Evolutionary conservation across 345 rosid species (phyloP), one percentile per base, ranked within the genome.

Genomic region (Eucalyptus cloeziana): DNA sequence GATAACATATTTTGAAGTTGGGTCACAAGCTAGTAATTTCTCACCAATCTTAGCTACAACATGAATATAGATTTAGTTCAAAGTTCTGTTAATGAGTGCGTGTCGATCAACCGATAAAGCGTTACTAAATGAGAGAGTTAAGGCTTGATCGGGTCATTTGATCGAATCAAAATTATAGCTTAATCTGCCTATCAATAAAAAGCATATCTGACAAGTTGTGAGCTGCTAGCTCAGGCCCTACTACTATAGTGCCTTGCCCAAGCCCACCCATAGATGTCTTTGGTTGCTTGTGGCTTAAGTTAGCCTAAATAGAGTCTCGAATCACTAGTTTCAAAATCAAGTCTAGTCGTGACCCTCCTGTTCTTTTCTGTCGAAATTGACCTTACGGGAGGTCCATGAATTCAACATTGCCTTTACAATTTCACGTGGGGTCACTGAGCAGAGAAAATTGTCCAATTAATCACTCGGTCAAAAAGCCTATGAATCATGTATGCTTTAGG

Each of bases 61-160:
- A 33, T 19, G 45, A 71, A 71, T 6, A 71, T 69, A 37, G 7
- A 17, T 33, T 69, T 17, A 10, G 27, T 17, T 71, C 27, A 71
- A 5, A 33, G 13, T 9, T 37, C 27, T 71, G 11, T 5, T 71
- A 37, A 71, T 5, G 44, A 19, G 45, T 71, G 45, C 7, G 2
- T 5, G 45, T 71, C 4, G 12, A 71, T 43, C 13, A 71, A 71
- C 4, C 2, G 1, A 71, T 33, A 5, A 37, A 37, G 2, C 81
- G 19, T 24, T 33, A 17, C 25, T 71, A 71, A 71, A 19, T 19
- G 81, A 71, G 13, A 19, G 44, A 69, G 13, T 69, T 69, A 33
- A 21, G 44, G 7, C 7, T 0, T 37, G 4, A 24, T 37, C 1
- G 27, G 2, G 7, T 43, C 44, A 22, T 37, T 6, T 2, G 1